Evolutionary conservation across 176 grass and related monocot species (phyloP).

Genomic region (maize (Zea mays)): DNA sequence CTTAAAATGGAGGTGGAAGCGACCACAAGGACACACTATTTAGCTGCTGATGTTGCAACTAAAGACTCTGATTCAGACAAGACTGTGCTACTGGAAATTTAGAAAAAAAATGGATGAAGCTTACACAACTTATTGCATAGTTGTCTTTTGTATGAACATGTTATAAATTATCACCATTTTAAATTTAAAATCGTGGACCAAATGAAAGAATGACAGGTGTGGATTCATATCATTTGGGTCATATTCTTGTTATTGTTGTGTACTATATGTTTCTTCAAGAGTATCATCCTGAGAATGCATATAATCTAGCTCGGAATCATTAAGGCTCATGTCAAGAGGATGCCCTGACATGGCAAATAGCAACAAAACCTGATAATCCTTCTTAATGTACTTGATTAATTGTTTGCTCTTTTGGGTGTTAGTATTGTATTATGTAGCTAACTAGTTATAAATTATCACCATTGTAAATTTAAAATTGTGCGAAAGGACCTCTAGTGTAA

Average conservation of each 20-base stretch:
- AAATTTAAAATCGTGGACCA: neutral
- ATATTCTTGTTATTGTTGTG: conserved; percentile 1
- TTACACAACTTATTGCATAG: neutral
- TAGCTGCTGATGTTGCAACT: neutral
- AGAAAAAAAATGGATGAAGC: neutral
- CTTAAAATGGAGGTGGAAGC: conserved; percentile 2
- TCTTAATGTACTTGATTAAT: neutral
- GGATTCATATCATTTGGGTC: neutral
- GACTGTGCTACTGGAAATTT: conserved; percentile 13
- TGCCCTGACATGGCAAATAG: neutral
- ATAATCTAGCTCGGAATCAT: neutral
- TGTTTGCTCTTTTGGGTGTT: neutral
- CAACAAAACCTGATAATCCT: neutral
- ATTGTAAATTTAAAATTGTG: neutral
- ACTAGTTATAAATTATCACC: conserved; percentile 11
- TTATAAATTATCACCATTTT: conserved; percentile 13
- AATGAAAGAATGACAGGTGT: neutral
- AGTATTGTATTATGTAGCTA: conserved; percentile 7
- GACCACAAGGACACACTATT: neutral
- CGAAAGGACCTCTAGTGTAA: no score
- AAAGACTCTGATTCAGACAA: neutral
- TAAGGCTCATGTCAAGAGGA: neutral
- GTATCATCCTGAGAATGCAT: neutral
- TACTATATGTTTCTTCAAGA: conserved; percentile 17
- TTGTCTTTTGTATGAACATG: neutral